Base-by-base conservation (phyloP, 495 filamentous ascomycete species). In the Entonaema liquescens region DNA sequence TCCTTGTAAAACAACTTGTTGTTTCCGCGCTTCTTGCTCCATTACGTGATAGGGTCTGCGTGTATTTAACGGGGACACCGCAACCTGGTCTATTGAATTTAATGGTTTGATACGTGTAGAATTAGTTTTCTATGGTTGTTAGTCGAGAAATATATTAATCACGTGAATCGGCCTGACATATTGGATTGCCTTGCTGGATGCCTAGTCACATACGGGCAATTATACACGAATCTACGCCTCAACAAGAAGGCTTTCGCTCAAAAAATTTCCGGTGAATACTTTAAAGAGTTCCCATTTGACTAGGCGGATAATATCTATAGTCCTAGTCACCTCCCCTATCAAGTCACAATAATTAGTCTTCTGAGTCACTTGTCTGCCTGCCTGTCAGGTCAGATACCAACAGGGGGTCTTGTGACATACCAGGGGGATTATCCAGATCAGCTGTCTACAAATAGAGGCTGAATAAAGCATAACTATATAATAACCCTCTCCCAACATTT, bases 351-450 rank as follows among this genome's bases (percentile, higher is more conserved):
- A 38, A 38, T 15, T 21, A 47, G 8, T 19, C 42, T 8, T 19
- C 19, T 47, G 42, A 47, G 42, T 47, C 42, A 47, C 19, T 47
- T 47, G 42, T 47, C 42, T 47, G 42, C 42, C 42, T 47, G 12
- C 5, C 1, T 33, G 31, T 33, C 11, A 7, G 31, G 42, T 47
- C 42, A 47, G 42, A 47, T 21, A 23, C 2, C 2, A 47, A 1
- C 42, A 47, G 42, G 42, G 19, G 42, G 42, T 47, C 42, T 47
- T 17, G 19, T 47, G 42, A 47, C 42, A 23, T 47, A 21, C 8
- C 12, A 21, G 42, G 19, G 17, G 19, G 11, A 23, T 21, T 12
- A 21, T 23, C 42, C 0, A 13, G 9, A 47, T 47, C 42, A 47
- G 42, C 42, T 47, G 42, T 19, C 42, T 6, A 21, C 8, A 9